Base-by-base conservation (phyloP, 164 flowering plant genomes). In the Liquidambar formosana region DNA sequence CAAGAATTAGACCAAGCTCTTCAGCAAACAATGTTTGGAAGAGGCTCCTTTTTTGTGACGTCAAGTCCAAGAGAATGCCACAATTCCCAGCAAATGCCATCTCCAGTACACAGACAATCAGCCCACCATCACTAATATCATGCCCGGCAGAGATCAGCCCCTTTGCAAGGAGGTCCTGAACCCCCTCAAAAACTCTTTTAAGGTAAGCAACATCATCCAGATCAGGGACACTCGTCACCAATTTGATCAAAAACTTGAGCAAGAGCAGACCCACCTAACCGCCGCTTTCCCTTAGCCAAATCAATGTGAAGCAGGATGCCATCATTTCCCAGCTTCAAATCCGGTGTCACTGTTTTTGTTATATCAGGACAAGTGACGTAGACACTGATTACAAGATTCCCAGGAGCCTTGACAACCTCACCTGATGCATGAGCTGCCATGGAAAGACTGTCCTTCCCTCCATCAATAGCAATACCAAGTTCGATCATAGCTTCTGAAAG, bases 71-170 rank as follows among this genome's bases (percentile, higher is more conserved):
- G 41, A 0, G 26, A 64, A 92, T 52, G 3, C 97, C 99, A 75
- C 90, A 87, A 68, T 94, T 92, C n/a, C 99, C 99, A 58, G 96
- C 91, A 85, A 94, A 94, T 46, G 96, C 95, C 99, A 94, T 94
- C 80, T 94, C 97, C 38, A 90, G 77, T 28, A 80, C 70, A 65
- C 82, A 76, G 1, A 89, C 90, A 58, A 92, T 69, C 67, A 91
- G 61, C 49, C 97, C 99, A 69, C 99, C 97, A 80, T 92, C 99
- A 83, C 97, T 94, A 21, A 94, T 79, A 71, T 94, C 99, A 82
- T 94, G 99, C 25, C 97, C 97, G 14, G 97, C 92, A 63, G 97
- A 90, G 71, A 94, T 86, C 67, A 92, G 69, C 16, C 79, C 90
- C 27, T 85, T 87, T 14, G 70, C 72, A 64, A 94, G 67, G 48